Conservation (phyloP, 805 yeast genomes). For the Ogataea philodendri region DNA sequence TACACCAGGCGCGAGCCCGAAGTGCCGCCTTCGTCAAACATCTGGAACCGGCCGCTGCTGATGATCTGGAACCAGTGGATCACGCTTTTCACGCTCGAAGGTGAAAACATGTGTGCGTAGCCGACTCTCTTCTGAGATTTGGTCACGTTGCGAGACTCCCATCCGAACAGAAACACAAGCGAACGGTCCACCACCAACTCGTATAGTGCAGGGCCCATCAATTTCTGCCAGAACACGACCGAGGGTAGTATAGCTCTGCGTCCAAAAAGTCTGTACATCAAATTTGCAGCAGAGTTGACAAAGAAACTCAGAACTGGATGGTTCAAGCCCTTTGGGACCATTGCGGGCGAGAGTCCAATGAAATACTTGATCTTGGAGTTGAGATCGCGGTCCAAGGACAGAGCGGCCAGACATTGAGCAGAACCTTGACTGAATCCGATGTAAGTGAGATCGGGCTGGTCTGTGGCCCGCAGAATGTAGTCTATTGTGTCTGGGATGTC, state of each 20-base stretch:
- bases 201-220: constrained; percentile 51
- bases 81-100: constrained; percentile 55
- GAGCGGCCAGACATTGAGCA: constrained; percentile 86
- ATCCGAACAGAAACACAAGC: constrained; percentile 45
- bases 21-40: constrained; percentile 46
- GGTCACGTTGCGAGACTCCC: constrained; percentile 45
- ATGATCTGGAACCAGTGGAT: constrained; percentile 51
- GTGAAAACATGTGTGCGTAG: constrained; percentile 52
- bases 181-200: constrained; percentile 45
- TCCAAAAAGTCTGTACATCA: constrained; percentile 73
- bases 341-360: constrained; percentile 90
- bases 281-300: constrained; percentile 70
- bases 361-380: constrained; percentile 55
- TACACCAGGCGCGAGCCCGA: constrained; percentile 33
- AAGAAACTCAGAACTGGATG: constrained; percentile 42
- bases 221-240: constrained; percentile 55
- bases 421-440: constrained; percentile 94
- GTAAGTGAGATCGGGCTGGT: constrained; percentile 50
- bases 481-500: constrained; percentile 86
- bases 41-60: constrained; percentile 45
- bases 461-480: constrained; percentile 58
- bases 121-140: constrained; percentile 44
- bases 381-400: constrained; percentile 62
- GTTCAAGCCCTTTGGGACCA: constrained; percentile 84
- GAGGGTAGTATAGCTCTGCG: constrained; percentile 69